Evolutionary conservation across 1,139 yeast species (phyloP), one percentile per base, ranked within the genome.

Genomic region (Ogataea hybrid): DNA sequence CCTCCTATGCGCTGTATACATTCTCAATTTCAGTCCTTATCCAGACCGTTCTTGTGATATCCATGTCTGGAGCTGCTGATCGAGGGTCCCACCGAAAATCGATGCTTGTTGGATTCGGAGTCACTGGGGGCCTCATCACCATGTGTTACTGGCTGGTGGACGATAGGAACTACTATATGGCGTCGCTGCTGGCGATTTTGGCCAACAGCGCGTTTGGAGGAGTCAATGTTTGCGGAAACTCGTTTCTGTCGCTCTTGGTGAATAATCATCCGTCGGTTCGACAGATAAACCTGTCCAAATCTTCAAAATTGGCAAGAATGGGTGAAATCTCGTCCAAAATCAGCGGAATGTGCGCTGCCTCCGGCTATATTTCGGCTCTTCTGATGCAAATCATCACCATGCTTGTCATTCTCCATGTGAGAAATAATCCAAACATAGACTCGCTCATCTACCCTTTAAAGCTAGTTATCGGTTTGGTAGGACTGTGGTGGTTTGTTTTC

Each of bases 151-250:
- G 76, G 34, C 52, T 65, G 12, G 61, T 79, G 10, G 57, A 65
- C 4, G 59, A 70, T 2, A 57, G 64, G 25, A 74, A 75, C 39
- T 81, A 77, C 52, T 77, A 79, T 44, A 49, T 71, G 15, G 77
- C 85, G 1, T 74, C 85, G 0, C 21, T 75, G 1, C 61, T 79
- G 22, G 81, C 84, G 3, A 70, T 82, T 8, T 38, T 78, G 0
- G 80, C 85, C 1, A 82, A 81, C 52, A 68, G 81, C n/a, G 73
- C 83, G 17, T 82, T 76, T 61, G 89, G 90, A 1, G 84, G 83
- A 4, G 84, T 81, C 3, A 77, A 79, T 39, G 89, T 83, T 10
- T 81, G 87, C 47, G 88, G 87, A n/a, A 83, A 83, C 58, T 79
- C 89, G 1, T 75, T 77, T 48, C 58, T 83, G 28, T 87, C 89